Evolutionary conservation across 2,329 filamentous ascomycete genomes (phyloP).

Genomic region (Talaromyces sp.): DNA sequence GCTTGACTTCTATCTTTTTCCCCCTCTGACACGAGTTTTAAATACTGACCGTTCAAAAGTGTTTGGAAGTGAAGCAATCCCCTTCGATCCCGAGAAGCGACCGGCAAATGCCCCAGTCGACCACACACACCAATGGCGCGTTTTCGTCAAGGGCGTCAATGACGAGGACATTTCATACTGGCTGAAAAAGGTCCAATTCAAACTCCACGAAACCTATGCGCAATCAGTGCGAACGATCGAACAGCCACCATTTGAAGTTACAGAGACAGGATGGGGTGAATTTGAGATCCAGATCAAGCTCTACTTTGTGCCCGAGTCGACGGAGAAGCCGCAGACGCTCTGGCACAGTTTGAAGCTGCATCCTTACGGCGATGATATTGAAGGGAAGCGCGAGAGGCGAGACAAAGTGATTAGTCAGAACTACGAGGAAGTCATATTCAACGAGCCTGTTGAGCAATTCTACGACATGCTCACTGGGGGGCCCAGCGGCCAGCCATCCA

Average conservation of each 20-base stretch:
- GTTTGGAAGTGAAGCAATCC: conserved; percentile 73
- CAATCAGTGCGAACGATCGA: conserved; percentile 85
- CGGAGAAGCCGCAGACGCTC: conserved; percentile 91
- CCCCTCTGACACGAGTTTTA: background rate
- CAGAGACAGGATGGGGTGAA: conserved; percentile 95
- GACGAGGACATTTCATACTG: conserved; percentile 90
- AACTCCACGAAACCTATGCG: conserved; percentile 93
- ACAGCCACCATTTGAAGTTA: conserved; percentile 73
- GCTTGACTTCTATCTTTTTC: background rate
- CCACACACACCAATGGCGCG: conserved; percentile 94
- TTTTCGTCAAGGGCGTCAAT: conserved; percentile 87
- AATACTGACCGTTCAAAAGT: conserved; percentile 40
- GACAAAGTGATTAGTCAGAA: conserved; percentile 70
- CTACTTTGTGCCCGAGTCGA: conserved; percentile 81
- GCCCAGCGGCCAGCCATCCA: conserved; percentile 37
- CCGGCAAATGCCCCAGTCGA: conserved; percentile 73
- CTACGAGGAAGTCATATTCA: conserved; percentile 94
- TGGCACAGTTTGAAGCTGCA: conserved; percentile 91
- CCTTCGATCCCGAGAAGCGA: conserved; percentile 71
- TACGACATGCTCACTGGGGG: conserved; percentile 80
- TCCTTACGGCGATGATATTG: conserved; percentile 74
- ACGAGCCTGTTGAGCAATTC: conserved; percentile 90
- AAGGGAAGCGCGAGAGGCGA: conserved; percentile 62
- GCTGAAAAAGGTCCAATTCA: conserved; percentile 96
- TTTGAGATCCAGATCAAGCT: conserved; percentile 95